Conservation (phyloP, 2,329 filamentous ascomycete species). For the Fusarium tuaranense region DNA sequence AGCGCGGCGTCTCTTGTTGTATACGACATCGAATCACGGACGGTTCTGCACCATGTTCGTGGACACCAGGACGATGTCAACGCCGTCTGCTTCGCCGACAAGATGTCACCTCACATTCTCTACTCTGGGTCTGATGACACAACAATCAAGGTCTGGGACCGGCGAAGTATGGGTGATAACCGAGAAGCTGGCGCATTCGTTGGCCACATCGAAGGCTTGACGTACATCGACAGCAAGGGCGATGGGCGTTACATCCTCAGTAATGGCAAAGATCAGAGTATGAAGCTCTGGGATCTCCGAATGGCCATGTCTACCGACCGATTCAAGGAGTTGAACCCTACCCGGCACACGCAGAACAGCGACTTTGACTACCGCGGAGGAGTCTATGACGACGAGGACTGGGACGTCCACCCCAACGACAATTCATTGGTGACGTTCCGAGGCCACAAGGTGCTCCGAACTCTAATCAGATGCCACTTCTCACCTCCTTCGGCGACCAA, state of each 20-base stretch:
- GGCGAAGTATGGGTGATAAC: slow-evolving; percentile 88
- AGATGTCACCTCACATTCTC: slow-evolving; percentile 88
- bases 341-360: slow-evolving; percentile 63
- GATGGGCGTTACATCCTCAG: slow-evolving; percentile 86
- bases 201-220: slow-evolving; percentile 74
- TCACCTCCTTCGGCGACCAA: slow-evolving; percentile 88
- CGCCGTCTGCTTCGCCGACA: slow-evolving; percentile 94
- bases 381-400: slow-evolving; percentile 72
- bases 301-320: slow-evolving; percentile 84
- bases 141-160: slow-evolving; percentile 96
- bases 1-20: slow-evolving; percentile 83
- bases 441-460: slow-evolving; percentile 88
- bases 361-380: slow-evolving; percentile 82
- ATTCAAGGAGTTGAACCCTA: slow-evolving; percentile 67
- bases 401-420: slow-evolving; percentile 76
- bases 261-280: slow-evolving; percentile 96
- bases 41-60: slow-evolving; percentile 77
- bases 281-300: slow-evolving; percentile 96
- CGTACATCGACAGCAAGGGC: slow-evolving; percentile 77
- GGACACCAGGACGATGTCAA: slow-evolving; percentile 94
- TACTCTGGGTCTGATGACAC: slow-evolving; percentile 97
- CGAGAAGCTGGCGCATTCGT: slow-evolving; percentile 76
- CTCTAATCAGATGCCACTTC: slow-evolving; percentile 95
- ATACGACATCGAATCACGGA: slow-evolving; percentile 88
- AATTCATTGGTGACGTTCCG: slow-evolving; percentile 95